Conservation (phyloP, 2,329 filamentous ascomycete species). For the Aspergillus oerlinghausenensis region DNA sequence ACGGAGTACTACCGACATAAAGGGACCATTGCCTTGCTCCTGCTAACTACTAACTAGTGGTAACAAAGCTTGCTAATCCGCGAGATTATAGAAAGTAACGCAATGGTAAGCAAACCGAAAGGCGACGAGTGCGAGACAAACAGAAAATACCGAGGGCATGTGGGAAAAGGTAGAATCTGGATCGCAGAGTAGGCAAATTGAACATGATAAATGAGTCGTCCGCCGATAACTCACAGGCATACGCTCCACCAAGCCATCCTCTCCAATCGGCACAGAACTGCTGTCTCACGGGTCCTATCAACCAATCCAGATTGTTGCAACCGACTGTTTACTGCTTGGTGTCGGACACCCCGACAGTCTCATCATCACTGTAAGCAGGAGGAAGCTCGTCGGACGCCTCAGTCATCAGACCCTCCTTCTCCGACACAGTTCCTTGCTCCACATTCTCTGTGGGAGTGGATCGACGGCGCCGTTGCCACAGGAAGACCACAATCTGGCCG, state of each 20-base stretch:
- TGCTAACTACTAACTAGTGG: not conserved
- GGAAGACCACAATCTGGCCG: conserved; percentile 42
- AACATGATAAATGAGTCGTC: not conserved
- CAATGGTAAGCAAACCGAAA: too few relatives aligned
- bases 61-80: not conserved
- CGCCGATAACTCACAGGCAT: not conserved
- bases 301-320: not conserved
- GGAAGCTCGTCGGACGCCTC: conserved; percentile 29
- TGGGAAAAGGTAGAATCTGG: not conserved
- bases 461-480: conserved; percentile 41
- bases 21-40: not conserved
- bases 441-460: conserved; percentile 23
- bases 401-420: conserved; percentile 41
- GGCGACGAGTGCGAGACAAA: not conserved
- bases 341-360: conserved; percentile 20
- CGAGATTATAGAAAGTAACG: not conserved
- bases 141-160: not conserved
- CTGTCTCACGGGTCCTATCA: not conserved
- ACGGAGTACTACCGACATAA: not conserved
- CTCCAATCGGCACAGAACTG: not conserved
- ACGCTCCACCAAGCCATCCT: not conserved
- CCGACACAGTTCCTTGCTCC: conserved; percentile 35
- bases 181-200: not conserved
- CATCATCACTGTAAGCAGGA: conserved; percentile 35
- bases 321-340: conserved; percentile 28